Base-by-base conservation (phyloP, 768 basidiomycete genomes). In the Lanmaoa pseudosensibilis region DNA sequence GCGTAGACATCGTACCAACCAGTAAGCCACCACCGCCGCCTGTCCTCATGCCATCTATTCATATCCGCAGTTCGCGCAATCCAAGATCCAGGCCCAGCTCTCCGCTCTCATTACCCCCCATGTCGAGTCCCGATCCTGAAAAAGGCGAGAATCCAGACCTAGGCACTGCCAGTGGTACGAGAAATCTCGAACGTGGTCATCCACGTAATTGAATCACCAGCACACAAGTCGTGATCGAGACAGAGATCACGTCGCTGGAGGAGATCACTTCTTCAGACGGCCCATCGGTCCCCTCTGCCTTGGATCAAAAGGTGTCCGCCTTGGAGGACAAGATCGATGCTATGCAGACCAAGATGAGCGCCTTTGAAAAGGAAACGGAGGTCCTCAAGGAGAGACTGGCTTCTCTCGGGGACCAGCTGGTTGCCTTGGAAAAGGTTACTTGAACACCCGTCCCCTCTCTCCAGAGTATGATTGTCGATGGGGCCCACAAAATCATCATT, bases 61-160 rank as follows among this genome's bases (percentile, higher is more conserved):
- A 52, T n/a, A n/a, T 19, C 50, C 34, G 16, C 40, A 15, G 4
- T 12, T 13, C 21, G 11, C 32, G 11, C 23, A 49, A 53, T 25
- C 21, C 41, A 12, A 27, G 38, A 39, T 52, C 58, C 47, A 51
- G 48, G 18, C 44, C 52, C 30, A 46, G 43, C 27, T 63, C 62
- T 4, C 62, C 62, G 15, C 62, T 63, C 12, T 56, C 62, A 16
- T 21, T 59, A n/a, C 62, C 62, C 18, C 62, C 62, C 23, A 18
- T 56, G 43, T 54, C 45, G 21, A 52, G 21, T 11, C 2, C 33
- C 4, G 53, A 48, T n/a, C 50, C 50, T 2, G 58, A 56, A 46
- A 39, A 52, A 16, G 10, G 15, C 25, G 25, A 45, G 2, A 39
- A 50, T 36, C n/a, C 18, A 18, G 34, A 38, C 33, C 10, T 25